A percentile compares a stretch with the other conserved stretches of the same genome.
phyloP scores from a whole-genome alignment of 306 rosid genomes.

The Rosa multiflora region DNA sequence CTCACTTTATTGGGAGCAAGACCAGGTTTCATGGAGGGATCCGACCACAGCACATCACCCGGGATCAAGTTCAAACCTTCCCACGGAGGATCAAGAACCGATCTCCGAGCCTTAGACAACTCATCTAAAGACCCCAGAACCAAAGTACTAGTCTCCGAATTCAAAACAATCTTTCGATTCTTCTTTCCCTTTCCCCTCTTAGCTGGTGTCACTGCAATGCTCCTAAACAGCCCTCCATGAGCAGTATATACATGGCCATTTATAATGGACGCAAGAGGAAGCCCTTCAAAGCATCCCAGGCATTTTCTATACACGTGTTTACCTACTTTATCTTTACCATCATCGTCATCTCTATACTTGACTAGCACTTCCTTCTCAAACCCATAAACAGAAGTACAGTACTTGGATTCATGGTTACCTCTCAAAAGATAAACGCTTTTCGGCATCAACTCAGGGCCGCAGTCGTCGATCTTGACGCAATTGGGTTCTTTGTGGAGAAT shows the following conservation, averaged over 20 bases:
- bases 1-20: constrained; percentile 82
- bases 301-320: constrained; percentile 86
- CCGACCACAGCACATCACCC: constrained; percentile 95
- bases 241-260: constrained; percentile 78
- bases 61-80: constrained; percentile 87
- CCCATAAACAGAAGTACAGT: constrained; percentile 92
- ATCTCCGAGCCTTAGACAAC: constrained; percentile 63
- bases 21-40: constrained; percentile 72
- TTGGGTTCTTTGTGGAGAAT: constrained; percentile 85
- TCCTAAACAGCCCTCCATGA: constrained; percentile 91
- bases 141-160: constrained; percentile 41
- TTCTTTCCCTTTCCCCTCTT: constrained; percentile 81
- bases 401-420: constrained; percentile 88
- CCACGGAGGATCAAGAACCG: constrained; percentile 97
- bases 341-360: constrained; percentile 59
- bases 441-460: constrained; percentile 43
- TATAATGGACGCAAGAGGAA: constrained; percentile 78
- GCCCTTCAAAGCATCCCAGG: constrained; percentile 89
- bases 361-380: constrained; percentile 77
- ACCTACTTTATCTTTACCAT: constrained; percentile 31
- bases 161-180: constrained; percentile 57
- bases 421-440: constrained; percentile 61
- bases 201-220: constrained; percentile 45
- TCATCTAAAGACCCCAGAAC: constrained; percentile 78
- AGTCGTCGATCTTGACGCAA: constrained; percentile 53